Percentiles rank a stretch among this genome's conserved stretches.
phyloP scores from a whole-genome alignment of 495 filamentous ascomycete species.

The Aspergillus cristatus region DNA sequence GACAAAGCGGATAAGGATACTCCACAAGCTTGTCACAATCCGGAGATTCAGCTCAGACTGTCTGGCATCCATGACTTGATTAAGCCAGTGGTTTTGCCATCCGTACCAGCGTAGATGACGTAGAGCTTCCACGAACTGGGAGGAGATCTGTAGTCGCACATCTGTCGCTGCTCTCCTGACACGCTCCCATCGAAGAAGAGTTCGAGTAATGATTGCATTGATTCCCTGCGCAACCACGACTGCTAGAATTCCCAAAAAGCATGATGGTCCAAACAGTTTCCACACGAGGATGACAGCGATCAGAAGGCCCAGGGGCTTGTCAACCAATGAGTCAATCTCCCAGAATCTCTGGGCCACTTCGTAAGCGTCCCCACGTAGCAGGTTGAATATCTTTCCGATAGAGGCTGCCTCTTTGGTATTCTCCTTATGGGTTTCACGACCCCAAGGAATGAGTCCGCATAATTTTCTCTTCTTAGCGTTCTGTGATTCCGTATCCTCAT shows the following conservation, averaged over 20 bases:
- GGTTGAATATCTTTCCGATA: constrained; percentile 76
- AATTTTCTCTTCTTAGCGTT: constrained; percentile 3
- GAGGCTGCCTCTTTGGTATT: constrained; percentile 52
- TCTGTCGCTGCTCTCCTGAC: constrained; percentile 60
- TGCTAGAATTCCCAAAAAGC: constrained; percentile 58
- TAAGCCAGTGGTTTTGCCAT: constrained; percentile 75
- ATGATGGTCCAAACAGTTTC: constrained; percentile 69
- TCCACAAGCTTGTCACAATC: constrained; percentile 55
- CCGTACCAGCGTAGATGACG: constrained; percentile 82
- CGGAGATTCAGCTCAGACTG: constrained; percentile 56
- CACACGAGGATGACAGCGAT: constrained; percentile 63
- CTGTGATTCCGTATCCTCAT: constrained; percentile 1
- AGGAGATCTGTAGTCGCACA: constrained; percentile 58
- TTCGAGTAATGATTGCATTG: constrained; percentile 53
- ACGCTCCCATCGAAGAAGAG: constrained; percentile 52
- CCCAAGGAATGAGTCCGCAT: constrained; percentile 13
- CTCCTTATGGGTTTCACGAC: constrained; percentile 9
- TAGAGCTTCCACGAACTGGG: constrained; percentile 75
- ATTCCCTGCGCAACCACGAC: constrained; percentile 54
- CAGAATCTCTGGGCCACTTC: constrained; percentile 76
- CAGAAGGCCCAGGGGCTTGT: constrained; percentile 57
- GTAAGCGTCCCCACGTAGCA: constrained; percentile 72
- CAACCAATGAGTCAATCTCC: constrained; percentile 62
- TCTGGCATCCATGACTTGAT: constrained; percentile 59
- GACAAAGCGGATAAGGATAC: constrained; percentile 46